A percentile compares a stretch with the other conserved stretches of the same genome.
Evolutionary conservation across 2,329 filamentous ascomycete species (phyloP).

Genomic region (Alternaria sp.): DNA sequence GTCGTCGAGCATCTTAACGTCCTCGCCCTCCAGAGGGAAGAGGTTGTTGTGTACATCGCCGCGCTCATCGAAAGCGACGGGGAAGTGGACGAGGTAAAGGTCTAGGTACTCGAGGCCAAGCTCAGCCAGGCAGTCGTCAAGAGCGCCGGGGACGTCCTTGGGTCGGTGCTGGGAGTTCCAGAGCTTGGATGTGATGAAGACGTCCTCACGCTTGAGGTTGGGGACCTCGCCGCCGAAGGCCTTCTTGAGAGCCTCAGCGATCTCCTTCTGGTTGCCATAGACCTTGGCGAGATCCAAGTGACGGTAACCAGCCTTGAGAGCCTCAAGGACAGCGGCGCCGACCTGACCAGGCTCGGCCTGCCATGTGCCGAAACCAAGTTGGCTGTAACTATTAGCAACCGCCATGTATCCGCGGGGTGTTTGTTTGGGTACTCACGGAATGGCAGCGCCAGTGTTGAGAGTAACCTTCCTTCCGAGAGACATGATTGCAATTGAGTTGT

Average conservation of each 20-base stretch:
- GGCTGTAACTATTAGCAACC: slow-evolving; percentile 60
- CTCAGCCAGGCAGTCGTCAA: slow-evolving; percentile 78
- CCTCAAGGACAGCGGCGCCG: slow-evolving; percentile 54
- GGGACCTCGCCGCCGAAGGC: slow-evolving; percentile 59
- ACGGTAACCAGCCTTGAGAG: slow-evolving; percentile 43
- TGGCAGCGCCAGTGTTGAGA: slow-evolving; percentile 75
- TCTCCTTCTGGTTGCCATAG: slow-evolving; percentile 46
- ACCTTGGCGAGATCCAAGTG: slow-evolving; percentile 44
- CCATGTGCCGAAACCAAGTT: slow-evolving; percentile 55
- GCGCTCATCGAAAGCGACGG: slow-evolving; percentile 62
- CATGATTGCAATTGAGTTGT: slow-evolving; percentile 26
- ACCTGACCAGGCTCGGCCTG: slow-evolving; percentile 45
- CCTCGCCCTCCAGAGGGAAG: slow-evolving; percentile 33
- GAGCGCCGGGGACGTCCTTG: slow-evolving; percentile 71
- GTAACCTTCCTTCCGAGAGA: slow-evolving; percentile 55
- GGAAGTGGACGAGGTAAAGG: slow-evolving; percentile 81
- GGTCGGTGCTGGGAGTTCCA: slow-evolving; percentile 88
- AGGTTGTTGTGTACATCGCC: slow-evolving; percentile 45
- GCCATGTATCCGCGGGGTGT: slow-evolving; percentile 65
- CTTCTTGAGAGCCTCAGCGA: slow-evolving; percentile 39
- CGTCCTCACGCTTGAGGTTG: slow-evolving; percentile 50
- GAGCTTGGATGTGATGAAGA: slow-evolving; percentile 74
- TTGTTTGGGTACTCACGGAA: slow-evolving; percentile 72
- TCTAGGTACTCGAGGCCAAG: slow-evolving; percentile 88
- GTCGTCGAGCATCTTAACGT: slow-evolving; percentile 57